These are phyloP conservation scores for barley (Hordeum vulgare) DNA, from an alignment of 176 grass and related monocot genomes.

Conservation along the genomic window MorexV3_pseudomolecules_assembly NC_058519.1:527192913-527193412, in stretches of 20 bases:
- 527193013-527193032: neutral
- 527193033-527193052: neutral
- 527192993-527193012: neutral
- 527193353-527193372: too few relatives aligned
- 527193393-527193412: too few relatives aligned
- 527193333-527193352: too few relatives aligned
- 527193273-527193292: too few relatives aligned
- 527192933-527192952: neutral
- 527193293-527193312: too few relatives aligned
- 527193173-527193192: neutral
- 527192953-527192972: neutral
- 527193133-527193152: neutral
- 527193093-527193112: constrained; percentile 13
- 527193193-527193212: neutral
- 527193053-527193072: constrained; percentile 25
- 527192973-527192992: neutral
- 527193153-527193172: neutral
- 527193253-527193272: too few relatives aligned
- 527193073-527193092: constrained; percentile 45
- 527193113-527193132: neutral
- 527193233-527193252: too few relatives aligned
- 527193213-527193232: neutral
- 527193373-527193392: too few relatives aligned
- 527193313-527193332: too few relatives aligned
- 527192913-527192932: constrained; percentile 9